Evolutionary conservation across 148 eudicot genomes (phyloP), one percentile per base, ranked within the genome.

Genomic region (Linanthus parryae): DNA sequence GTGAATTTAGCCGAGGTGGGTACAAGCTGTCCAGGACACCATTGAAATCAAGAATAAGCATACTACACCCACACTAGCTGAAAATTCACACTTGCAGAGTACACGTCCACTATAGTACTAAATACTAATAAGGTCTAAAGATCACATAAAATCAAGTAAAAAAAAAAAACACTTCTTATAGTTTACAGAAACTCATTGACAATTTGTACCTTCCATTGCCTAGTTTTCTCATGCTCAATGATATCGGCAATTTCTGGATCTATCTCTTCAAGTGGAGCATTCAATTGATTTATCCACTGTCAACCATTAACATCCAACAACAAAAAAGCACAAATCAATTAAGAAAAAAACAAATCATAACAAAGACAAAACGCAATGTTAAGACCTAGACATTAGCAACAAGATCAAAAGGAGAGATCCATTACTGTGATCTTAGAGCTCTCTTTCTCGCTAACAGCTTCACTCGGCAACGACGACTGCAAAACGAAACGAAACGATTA

Each of bases 231-330:
- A 43, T 61, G 97, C 63, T 85, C 97, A 52, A 89, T 89, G 45
- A 89, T 89, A 50, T 82, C 76, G 8, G 83, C 83, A 17, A 89
- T 68, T 61, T 85, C 91, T 12, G 97, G 95, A 78, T 89, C 97
- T 15, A 89, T 67, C 37, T 54, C 95, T 57, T 85, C 81, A 41
- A 89, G 76, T 1, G 88, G 80, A 34, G 95, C 81, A 66, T 89
- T 89, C 81, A 89, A 63, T 63, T 89, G 95, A 57, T 80, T 85
- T 23, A 74, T 73, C 97, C 97, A 89, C 97, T 85, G 68, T 34
- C 16, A 37, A 20, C 14, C 24, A 44, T 26, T 19, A 21, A 44
- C 21, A n/a, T 36, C 30, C 14, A 39, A 22, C 16, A 22, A 36
- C 7, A 21, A 50, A 37, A 54, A 55, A 29, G 29, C 30, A 14